Conservation (phyloP, 2,329 filamentous ascomycete genomes). For the Claviceps arundinis region DNA sequence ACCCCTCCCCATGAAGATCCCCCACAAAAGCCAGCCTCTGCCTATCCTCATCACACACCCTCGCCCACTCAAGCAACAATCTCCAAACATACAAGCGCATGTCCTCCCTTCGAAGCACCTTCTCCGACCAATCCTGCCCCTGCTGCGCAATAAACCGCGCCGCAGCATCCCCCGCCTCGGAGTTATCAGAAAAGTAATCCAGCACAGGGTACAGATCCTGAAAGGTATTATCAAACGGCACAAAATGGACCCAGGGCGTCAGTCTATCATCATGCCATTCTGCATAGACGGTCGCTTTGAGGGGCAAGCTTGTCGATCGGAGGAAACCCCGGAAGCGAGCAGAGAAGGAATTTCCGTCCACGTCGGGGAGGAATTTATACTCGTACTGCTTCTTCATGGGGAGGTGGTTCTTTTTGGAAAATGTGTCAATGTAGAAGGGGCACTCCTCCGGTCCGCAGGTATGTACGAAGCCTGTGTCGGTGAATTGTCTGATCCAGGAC, state of each 20-base stretch:
- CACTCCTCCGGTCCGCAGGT: slow-evolving; percentile 26
- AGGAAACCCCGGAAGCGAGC: slow-evolving; percentile 52
- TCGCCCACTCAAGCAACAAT: slow-evolving; percentile 43
- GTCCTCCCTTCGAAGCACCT: slow-evolving; percentile 48
- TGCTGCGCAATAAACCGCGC: slow-evolving; percentile 46
- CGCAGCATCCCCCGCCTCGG: slow-evolving; percentile 33
- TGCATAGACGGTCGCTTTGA: slow-evolving; percentile 59
- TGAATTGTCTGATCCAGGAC: slow-evolving; percentile 25
- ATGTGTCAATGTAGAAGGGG: slow-evolving; percentile 25
- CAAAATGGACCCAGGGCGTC: slow-evolving; percentile 58
- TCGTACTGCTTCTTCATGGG: slow-evolving; percentile 35
- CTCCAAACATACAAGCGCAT: slow-evolving; percentile 54
- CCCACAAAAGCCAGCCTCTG: slow-evolving; percentile 30
- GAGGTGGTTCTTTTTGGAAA: slow-evolving; percentile 17
- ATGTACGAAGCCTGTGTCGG: slow-evolving; percentile 31
- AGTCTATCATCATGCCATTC: slow-evolving; percentile 66
- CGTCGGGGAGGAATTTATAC: slow-evolving; percentile 56
- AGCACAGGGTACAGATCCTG: slow-evolving; percentile 52
- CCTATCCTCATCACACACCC: slow-evolving; percentile 33
- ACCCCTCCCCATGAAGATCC: slow-evolving; percentile 20
- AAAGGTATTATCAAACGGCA: slow-evolving; percentile 56
- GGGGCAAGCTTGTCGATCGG: slow-evolving; percentile 47
- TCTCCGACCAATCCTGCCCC: slow-evolving; percentile 48
- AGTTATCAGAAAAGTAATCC: slow-evolving; percentile 49
- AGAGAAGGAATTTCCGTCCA: slow-evolving; percentile 56